Evolutionary conservation across 345 rosid genomes (phyloP), one percentile per base, ranked within the genome.

Genomic region (Arabidopsis thaliana): DNA sequence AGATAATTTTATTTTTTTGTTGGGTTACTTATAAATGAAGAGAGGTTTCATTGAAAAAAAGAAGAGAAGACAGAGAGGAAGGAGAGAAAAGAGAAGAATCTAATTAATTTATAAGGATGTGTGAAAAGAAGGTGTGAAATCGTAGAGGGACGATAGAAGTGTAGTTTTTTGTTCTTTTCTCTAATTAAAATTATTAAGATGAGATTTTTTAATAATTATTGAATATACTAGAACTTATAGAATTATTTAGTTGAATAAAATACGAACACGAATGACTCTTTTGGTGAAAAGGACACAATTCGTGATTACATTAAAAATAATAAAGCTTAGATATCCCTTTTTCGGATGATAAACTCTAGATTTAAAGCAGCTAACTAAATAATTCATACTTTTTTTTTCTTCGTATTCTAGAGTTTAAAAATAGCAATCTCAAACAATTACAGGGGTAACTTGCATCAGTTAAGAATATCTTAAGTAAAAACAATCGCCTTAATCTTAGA

Each of bases 111-210:
- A 82, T 30, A 73, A 71, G 77, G 36, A 20, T 61, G 93, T 88
- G 96, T 87, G 97, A 88, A 88, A 52, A 66, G 59, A 60, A 77
- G 73, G 90, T 86, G 91, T 89, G 96, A 91, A 87, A 68, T 70
- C 77, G 75, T 87, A 80, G 25, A 79, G 71, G 65, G 71, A 61
- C 25, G 34, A 82, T 44, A 33, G 38, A 72, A 42, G 61, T 34
- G 40, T 78, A 16, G 30, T 59, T 50, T 66, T 78, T 77, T 71
- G 53, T 38, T 71, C 65, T 56, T 65, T 32, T 23, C 55, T 64
- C 61, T 64, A 46, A 46, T 40, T 33, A 5, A 5, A 48, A 3
- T 62, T 13, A 63, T 41, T 65, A 69, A 24, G 13, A 42, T 22
- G 3, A 24, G 22, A 37, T 49, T 28, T 25, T 28, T 40, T 25